These are phyloP conservation scores for Mucor racemosus DNA, from an alignment of 371 early-diverging fungal species.

Conservation along the genomic window DNA sequence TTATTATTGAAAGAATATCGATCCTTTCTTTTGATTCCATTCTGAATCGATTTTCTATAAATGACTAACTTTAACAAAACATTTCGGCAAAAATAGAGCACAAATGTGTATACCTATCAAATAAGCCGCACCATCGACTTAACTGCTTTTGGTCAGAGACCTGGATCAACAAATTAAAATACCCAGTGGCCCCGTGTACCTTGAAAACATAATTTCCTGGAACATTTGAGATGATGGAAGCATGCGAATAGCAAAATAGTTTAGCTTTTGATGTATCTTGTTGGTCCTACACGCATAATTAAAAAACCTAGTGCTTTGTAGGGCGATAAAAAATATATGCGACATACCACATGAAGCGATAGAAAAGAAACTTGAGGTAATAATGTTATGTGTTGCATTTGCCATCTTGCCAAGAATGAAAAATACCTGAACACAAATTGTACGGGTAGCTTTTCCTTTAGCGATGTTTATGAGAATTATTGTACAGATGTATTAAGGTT, in stretches of 20 bases:
- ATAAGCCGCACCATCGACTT: not conserved
- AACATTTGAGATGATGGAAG: not conserved
- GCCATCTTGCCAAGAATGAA: constrained; percentile 54
- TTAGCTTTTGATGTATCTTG: not conserved
- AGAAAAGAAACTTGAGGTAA: constrained; percentile 35
- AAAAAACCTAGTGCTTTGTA: no score
- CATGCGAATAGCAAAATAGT: not conserved
- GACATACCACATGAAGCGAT: not conserved
- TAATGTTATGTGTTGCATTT: constrained; percentile 55
- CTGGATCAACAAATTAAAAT: constrained; percentile 7
- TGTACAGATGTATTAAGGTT: no score
- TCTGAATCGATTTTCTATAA: not conserved
- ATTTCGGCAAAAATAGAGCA: no score
- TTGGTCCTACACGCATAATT: not conserved
- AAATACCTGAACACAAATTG: constrained; percentile 53
- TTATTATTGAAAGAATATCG: not conserved
- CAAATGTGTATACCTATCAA: not conserved
- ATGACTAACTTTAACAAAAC: not conserved
- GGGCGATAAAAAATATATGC: no score
- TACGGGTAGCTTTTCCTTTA: constrained; percentile 52
- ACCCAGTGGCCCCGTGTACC: not conserved
- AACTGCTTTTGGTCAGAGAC: not conserved
- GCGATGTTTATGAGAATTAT: not conserved
- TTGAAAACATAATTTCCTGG: constrained; percentile 1
- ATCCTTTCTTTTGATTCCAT: not conserved